Evolutionary conservation across 2,329 filamentous ascomycete genomes (phyloP).

Genomic region (Fusarium sp.): DNA sequence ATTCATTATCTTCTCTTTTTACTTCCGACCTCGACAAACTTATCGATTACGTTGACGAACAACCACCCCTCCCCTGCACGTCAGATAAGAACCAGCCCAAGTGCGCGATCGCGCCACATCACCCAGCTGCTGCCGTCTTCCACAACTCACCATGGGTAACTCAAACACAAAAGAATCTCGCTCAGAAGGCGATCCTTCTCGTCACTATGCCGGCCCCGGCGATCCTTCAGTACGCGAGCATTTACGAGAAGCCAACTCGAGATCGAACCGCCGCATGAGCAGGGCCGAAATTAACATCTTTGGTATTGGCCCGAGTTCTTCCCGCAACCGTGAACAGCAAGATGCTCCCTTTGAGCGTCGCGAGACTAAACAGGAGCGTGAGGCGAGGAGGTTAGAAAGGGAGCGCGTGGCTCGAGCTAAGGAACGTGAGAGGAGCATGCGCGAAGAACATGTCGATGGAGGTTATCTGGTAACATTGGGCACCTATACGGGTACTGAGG

Average conservation of each 20-base stretch:
- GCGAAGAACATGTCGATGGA: slow-evolving; percentile 92
- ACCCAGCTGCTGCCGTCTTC: slow-evolving; percentile 13
- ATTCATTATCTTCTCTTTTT: neutral
- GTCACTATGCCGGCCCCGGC: slow-evolving; percentile 37
- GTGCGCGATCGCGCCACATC: slow-evolving; percentile 34
- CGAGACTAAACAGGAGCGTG: slow-evolving; percentile 91
- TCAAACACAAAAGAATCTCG: slow-evolving; percentile 55
- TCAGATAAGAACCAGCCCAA: slow-evolving; percentile 19
- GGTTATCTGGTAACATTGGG: slow-evolving; percentile 95
- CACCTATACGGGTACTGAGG: slow-evolving; percentile 90
- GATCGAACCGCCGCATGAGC: slow-evolving; percentile 48
- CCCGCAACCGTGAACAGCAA: slow-evolving; percentile 52
- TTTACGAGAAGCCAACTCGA: slow-evolving; percentile 28
- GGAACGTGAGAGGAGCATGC: slow-evolving; percentile 90
- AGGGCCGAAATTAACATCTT: slow-evolving; percentile 61
- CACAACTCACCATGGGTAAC: slow-evolving; percentile 51
- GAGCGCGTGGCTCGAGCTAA: slow-evolving; percentile 80
- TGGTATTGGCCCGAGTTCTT: slow-evolving; percentile 53
- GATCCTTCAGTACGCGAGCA: slow-evolving; percentile 42
- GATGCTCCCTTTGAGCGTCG: slow-evolving; percentile 70
- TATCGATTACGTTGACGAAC: slow-evolving; percentile 6
- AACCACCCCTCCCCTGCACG: slow-evolving; percentile 2
- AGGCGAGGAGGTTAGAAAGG: slow-evolving; percentile 85
- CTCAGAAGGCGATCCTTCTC: slow-evolving; percentile 39
- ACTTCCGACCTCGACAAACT: neutral